These are phyloP conservation scores for Pyrenophora teres DNA, from an alignment of 2,329 filamentous ascomycete genomes.

Conservation along the genomic window DNA sequence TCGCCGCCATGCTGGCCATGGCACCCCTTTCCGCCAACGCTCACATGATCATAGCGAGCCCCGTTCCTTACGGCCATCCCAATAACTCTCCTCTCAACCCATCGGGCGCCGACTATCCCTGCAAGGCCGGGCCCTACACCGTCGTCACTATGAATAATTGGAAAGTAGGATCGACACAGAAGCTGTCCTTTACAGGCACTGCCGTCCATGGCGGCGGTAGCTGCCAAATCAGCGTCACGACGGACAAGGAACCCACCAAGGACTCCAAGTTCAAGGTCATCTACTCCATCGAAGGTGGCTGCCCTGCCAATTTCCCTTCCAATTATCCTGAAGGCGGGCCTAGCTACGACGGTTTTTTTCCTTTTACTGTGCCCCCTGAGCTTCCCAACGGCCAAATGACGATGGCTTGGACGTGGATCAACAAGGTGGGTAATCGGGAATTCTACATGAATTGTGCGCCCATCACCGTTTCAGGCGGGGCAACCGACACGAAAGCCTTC, in stretches of 20 bases:
- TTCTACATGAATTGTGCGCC: slow-evolving; percentile 88
- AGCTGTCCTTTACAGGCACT: slow-evolving; percentile 69
- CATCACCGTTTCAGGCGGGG: slow-evolving; percentile 63
- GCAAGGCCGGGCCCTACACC: slow-evolving; percentile 62
- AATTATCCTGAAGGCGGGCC: slow-evolving; percentile 45
- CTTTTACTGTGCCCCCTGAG: slow-evolving; percentile 64
- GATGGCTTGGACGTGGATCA: slow-evolving; percentile 91
- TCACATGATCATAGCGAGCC: slow-evolving; percentile 75
- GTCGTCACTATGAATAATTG: slow-evolving; percentile 63
- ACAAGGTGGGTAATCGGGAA: slow-evolving; percentile 84
- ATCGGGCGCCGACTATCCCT: slow-evolving; percentile 74
- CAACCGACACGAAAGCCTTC: slow-evolving; percentile 58
- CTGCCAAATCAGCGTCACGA: slow-evolving; percentile 83
- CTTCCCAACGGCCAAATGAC: slow-evolving; percentile 75
- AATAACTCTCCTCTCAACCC: slow-evolving; percentile 66
- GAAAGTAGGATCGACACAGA: slow-evolving; percentile 63
- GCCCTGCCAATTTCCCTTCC: slow-evolving; percentile 56
- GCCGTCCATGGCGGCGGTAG: slow-evolving; percentile 89
- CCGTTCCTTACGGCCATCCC: slow-evolving; percentile 64
- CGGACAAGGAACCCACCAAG: slow-evolving; percentile 70
- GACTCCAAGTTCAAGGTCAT: slow-evolving; percentile 82
- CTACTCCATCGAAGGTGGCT: slow-evolving; percentile 83
- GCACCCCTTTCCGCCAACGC: slow-evolving; percentile 61
- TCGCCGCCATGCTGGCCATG: slow-evolving; percentile 47
- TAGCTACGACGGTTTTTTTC: slow-evolving; percentile 37